Evolutionary conservation across 2,329 filamentous ascomycete species (phyloP).

Genomic region (Biscogniauxia sp.): DNA sequence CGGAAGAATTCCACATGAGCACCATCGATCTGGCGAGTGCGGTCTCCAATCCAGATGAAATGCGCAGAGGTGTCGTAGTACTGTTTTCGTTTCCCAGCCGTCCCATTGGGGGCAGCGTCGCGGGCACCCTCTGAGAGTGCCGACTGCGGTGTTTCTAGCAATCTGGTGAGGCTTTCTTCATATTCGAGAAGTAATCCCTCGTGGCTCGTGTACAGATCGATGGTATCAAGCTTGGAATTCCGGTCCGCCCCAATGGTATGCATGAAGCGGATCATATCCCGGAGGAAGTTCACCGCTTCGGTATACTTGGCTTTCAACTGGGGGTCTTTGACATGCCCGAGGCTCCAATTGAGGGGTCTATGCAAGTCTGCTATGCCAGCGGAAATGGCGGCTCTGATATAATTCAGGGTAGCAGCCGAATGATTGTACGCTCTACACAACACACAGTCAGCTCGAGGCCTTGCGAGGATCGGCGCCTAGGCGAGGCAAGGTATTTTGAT

Average conservation of each 20-base stretch:
- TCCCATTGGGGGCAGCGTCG: constrained; percentile 16
- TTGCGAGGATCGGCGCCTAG: too few relatives aligned
- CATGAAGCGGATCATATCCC: constrained; percentile 91
- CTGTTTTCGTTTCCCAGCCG: constrained; percentile 47
- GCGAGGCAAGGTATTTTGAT: not conserved
- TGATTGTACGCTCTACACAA: constrained; percentile 81
- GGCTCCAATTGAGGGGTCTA: constrained; percentile 88
- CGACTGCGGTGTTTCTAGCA: constrained; percentile 60
- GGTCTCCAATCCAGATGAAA: constrained; percentile 98
- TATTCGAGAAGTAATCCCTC: constrained; percentile 94
- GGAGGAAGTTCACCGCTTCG: constrained; percentile 79
- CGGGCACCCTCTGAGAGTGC: constrained; percentile 9
- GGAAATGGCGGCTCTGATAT: constrained; percentile 76
- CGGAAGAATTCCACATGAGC: constrained; percentile 98
- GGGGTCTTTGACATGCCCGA: constrained; percentile 86
- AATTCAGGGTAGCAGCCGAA: constrained; percentile 92
- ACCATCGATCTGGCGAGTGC: constrained; percentile 88
- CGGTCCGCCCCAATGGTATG: constrained; percentile 88
- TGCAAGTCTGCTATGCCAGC: constrained; percentile 93
- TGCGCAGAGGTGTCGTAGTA: constrained; percentile 96
- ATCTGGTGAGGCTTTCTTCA: constrained; percentile 81
- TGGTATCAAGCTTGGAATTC: constrained; percentile 79
- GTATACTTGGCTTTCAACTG: constrained; percentile 83
- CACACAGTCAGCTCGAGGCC: constrained; percentile 5
- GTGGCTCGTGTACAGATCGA: constrained; percentile 93